A percentile compares a stretch with the other conserved stretches of the same genome.
These are phyloP conservation scores for Ophiostoma piceae DNA, from an alignment of 2,329 filamentous ascomycete species.

Conservation along the genomic window DNA sequence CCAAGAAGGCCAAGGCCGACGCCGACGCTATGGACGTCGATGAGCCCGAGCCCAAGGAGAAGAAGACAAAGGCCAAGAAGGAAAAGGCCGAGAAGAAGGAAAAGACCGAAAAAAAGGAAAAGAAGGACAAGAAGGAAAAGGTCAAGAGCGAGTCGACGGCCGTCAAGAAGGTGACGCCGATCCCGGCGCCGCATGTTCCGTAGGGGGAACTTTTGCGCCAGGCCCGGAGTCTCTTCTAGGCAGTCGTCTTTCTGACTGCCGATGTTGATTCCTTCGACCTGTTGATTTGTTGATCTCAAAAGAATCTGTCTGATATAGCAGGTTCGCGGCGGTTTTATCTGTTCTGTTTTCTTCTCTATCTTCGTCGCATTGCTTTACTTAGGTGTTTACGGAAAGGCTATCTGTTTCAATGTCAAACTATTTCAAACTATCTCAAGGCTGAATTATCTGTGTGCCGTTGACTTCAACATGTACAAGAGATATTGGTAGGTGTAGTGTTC, in stretches of 20 bases:
- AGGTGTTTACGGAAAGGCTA: conserved; percentile 8
- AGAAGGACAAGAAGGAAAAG: conserved; percentile 23
- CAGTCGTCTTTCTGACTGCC: too few species aligned
- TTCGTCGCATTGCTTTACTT: conserved; percentile 6
- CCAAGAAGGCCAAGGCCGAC: conserved; percentile 17
- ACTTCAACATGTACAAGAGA: too few species aligned
- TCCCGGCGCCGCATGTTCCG: conserved; percentile 24
- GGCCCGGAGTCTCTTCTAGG: neutral
- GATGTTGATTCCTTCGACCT: too few species aligned
- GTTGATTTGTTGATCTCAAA: neutral
- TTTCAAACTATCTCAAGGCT: neutral
- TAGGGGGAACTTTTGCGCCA: neutral
- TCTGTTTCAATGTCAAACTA: neutral
- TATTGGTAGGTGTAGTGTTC: too few species aligned
- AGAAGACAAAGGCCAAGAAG: conserved; percentile 16
- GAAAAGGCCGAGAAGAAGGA: conserved; percentile 18
- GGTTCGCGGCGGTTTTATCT: neutral
- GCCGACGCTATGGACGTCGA: conserved; percentile 14
- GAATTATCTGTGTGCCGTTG: neutral
- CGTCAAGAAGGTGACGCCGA: conserved; percentile 26
- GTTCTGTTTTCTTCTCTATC: neutral
- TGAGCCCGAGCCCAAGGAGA: neutral
- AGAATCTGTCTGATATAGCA: neutral
- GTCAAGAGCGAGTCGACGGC: conserved; percentile 17
- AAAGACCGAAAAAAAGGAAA: conserved; percentile 20